Evolutionary conservation across 2,329 filamentous ascomycete genomes (phyloP).

Genomic region (Decorospora gaudefroyi): DNA sequence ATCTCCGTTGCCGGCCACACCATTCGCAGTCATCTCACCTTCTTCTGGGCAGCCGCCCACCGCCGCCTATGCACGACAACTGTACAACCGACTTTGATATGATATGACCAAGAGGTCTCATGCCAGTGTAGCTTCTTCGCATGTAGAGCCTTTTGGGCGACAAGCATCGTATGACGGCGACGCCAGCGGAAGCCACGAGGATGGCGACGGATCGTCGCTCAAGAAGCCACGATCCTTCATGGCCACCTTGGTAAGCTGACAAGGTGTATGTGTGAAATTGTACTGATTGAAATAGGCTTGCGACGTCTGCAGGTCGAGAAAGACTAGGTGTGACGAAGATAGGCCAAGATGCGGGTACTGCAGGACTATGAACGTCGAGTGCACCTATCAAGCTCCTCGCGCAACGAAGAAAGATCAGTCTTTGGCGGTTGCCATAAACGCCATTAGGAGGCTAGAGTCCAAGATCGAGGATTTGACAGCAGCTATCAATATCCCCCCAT

Average conservation of each 20-base stretch:
- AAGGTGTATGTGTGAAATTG: not conserved
- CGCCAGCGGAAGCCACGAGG: slow-evolving; percentile 29
- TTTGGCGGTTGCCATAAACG: slow-evolving; percentile 60
- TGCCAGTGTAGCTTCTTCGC: slow-evolving; percentile 29
- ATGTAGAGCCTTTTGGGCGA: slow-evolving; percentile 21
- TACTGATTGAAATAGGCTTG: slow-evolving; percentile 51
- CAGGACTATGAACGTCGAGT: slow-evolving; percentile 55
- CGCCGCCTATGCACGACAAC: slow-evolving; percentile 9
- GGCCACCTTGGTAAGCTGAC: slow-evolving; percentile 38
- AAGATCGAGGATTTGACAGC: slow-evolving; percentile 57
- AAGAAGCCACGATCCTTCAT: slow-evolving; percentile 46
- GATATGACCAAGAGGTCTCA: slow-evolving; percentile 46
- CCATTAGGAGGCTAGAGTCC: slow-evolving; percentile 57
- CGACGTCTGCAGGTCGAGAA: slow-evolving; percentile 59
- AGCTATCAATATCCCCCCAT: slow-evolving; percentile 36
- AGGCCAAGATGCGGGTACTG: slow-evolving; percentile 58
- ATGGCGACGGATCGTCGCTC: slow-evolving; percentile 31
- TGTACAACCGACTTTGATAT: slow-evolving; percentile 19
- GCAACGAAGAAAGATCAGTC: slow-evolving; percentile 61
- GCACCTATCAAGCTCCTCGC: slow-evolving; percentile 59
- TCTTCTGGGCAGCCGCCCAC: not conserved
- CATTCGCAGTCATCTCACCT: slow-evolving; percentile 5
- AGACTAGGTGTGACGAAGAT: slow-evolving; percentile 61
- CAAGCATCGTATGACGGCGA: slow-evolving; percentile 29
- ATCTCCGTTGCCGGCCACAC: slow-evolving; percentile 4